Percentiles rank a stretch among this genome's conserved stretches.
These are phyloP conservation scores for Paxillus involutus DNA, from an alignment of 768 basidiomycete genomes.

Conservation along the genomic window DNA sequence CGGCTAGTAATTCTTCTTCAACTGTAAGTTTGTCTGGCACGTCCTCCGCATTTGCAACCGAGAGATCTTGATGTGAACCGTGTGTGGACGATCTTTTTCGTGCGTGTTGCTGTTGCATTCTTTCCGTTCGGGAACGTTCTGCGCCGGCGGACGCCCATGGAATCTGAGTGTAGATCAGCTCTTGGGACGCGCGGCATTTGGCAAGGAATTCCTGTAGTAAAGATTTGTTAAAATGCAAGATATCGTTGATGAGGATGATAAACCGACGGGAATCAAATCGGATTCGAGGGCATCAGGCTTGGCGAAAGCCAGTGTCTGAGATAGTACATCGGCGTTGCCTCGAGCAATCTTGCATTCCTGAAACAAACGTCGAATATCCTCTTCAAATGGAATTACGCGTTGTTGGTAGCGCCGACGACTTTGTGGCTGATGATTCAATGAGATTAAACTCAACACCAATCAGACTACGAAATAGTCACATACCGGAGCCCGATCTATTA, in stretches of 20 bases:
- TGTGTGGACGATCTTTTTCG: constrained; percentile 19
- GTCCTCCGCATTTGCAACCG: constrained; percentile 30
- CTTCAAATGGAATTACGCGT: constrained; percentile 68
- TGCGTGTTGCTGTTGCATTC: constrained; percentile 12
- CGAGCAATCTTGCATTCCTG: constrained; percentile 84
- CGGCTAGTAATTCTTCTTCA: constrained; percentile 75
- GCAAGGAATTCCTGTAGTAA: constrained; percentile 73
- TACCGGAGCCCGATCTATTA: constrained; percentile 26
- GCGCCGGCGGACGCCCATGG: constrained; percentile 88
- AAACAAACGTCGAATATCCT: constrained; percentile 80
- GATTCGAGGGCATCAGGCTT: constrained; percentile 67
- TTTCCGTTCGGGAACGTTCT: constrained; percentile 56
- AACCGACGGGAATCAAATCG: constrained; percentile 65
- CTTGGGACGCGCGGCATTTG: constrained; percentile 81
- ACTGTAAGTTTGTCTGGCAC: constrained; percentile 49
- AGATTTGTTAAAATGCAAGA: neutral
- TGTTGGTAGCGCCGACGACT: constrained; percentile 24
- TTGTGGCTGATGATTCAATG: constrained; percentile 3
- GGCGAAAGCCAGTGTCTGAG: constrained; percentile 67
- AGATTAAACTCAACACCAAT: neutral
- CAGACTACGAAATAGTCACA: neutral
- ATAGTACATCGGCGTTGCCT: constrained; percentile 76
- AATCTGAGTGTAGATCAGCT: constrained; percentile 83
- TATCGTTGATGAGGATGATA: neutral
- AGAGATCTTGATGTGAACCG: constrained; percentile 20